These are phyloP conservation scores for Coemansia umbellata DNA, from an alignment of 192 early-diverging fungal genomes.

Conservation along the genomic window DNA sequence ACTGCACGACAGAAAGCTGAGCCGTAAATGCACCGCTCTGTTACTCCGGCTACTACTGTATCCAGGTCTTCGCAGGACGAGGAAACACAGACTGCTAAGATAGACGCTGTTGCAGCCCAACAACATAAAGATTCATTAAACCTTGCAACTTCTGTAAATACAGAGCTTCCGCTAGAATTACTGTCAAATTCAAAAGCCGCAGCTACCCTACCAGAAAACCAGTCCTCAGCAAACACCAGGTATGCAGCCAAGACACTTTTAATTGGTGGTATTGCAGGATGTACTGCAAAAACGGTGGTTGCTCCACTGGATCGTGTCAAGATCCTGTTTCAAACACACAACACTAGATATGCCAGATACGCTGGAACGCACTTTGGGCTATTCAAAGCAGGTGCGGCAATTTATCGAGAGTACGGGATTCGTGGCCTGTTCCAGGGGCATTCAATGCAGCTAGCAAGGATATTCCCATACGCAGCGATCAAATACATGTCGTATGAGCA, in stretches of 20 bases:
- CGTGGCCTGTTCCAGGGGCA: conserved; percentile 92
- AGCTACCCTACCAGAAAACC: neutral
- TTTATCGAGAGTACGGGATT: conserved; percentile 66
- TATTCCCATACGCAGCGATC: conserved; percentile 96
- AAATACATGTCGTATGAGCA: conserved; percentile 98
- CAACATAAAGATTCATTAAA: neutral
- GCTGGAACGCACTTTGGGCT: conserved; percentile 61
- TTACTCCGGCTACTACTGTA: neutral
- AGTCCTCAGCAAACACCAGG: conserved; percentile 12
- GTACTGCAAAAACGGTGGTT: conserved; percentile 68
- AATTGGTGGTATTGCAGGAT: conserved; percentile 49
- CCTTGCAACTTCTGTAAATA: neutral
- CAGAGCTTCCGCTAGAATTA: neutral
- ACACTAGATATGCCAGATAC: conserved; percentile 63
- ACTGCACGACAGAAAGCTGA: too few relatives aligned
- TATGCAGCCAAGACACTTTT: conserved; percentile 31
- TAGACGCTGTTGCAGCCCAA: neutral
- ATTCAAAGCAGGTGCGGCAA: conserved; percentile 73
- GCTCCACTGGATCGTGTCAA: conserved; percentile 84
- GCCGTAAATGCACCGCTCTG: too few relatives aligned
- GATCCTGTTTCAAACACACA: conserved; percentile 79
- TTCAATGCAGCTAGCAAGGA: conserved; percentile 85
- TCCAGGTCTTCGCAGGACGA: neutral
- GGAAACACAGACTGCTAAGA: neutral
- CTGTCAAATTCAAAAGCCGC: neutral